Base-by-base conservation (phyloP, 2,329 filamentous ascomycete species). In the Alternaria sp. region DNA sequence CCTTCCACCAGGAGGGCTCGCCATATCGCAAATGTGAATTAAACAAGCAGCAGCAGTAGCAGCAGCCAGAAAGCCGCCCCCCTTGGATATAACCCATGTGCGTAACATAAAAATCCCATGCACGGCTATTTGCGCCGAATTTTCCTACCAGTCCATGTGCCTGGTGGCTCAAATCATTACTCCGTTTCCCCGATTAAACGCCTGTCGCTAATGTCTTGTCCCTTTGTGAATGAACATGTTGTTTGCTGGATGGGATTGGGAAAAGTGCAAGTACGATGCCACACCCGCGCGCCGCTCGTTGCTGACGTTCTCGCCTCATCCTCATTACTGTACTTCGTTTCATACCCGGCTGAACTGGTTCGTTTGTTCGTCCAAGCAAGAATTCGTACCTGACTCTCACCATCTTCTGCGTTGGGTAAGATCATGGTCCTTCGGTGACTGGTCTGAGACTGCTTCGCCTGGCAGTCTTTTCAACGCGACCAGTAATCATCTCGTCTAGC, bases 401-500 rank as follows among this genome's bases (percentile, higher is more conserved):
- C 51, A 57, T 44, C 60, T 52, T 41, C 38, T 51, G 38, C 39
- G 59, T 42, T 22, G 28, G 28, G 24, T 39, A 54, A 62, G 56
- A 39, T 57, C 59, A 66, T 63, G 59, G 64, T 30, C 62, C 60
- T 59, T 72, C 67, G 20, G 53, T 64, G 26, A 65, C 64, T 7
- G 70, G 61, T 63, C 66, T 67, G n/a, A 73, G 62, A 58, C 73
- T 77, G 60, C 62, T 66, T 12, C 72, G 71, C 54, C 75, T 49
- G 88, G 86, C 51, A 89, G 91, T 66, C 58, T 68, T 68, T 85
- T 70, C 91, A 54, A 96, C 91, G 57, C 92, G 88, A 73, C 91
- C 59, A 91, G 88, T 91, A 61, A 97, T 95, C 94, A 98, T 97
- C 80, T 97, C 93, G 72, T 98, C 94, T 26, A 97, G 86, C 82